Conservation (phyloP, 75 land plant genomes). For the Chamaecyparis obtusa region DNA sequence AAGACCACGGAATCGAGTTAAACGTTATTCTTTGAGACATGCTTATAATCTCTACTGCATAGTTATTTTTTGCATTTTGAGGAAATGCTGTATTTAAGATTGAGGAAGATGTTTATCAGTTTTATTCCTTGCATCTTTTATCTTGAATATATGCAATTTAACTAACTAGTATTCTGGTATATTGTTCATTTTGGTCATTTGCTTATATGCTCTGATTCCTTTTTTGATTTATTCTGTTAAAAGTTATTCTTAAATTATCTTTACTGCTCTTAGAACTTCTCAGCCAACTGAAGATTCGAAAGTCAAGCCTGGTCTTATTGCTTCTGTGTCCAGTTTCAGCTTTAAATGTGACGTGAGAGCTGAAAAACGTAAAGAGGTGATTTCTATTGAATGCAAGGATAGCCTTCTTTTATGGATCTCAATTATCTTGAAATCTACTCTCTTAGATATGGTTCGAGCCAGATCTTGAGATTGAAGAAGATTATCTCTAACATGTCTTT, state of each 20-base stretch:
- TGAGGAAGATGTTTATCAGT: not conserved
- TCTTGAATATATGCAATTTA: not conserved
- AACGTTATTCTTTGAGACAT: not conserved
- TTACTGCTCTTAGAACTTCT: conserved; percentile 3
- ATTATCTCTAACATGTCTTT: not conserved
- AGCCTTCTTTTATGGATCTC: not conserved
- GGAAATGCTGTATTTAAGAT: not conserved
- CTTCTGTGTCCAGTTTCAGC: conserved; percentile 29
- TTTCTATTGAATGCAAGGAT: conserved; percentile 10
- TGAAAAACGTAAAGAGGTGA: conserved; percentile 66
- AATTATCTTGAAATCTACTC: not conserved
- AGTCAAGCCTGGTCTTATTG: not conserved
- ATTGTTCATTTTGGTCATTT: not conserved
- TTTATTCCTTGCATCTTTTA: not conserved
- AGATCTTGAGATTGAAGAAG: not conserved
- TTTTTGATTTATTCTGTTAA: conserved; percentile 1
- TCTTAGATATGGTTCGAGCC: not conserved
- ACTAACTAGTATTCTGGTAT: not conserved
- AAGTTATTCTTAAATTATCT: not conserved
- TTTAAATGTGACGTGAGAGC: conserved; percentile 57
- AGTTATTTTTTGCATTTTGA: conserved; percentile 1
- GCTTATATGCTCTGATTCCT: not conserved
- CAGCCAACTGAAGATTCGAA: not conserved
- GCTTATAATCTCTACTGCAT: not conserved
- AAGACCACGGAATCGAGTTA: not conserved